Percentiles rank a stretch among this genome's conserved stretches.
phyloP scores from a whole-genome alignment of 2,329 filamentous ascomycete genomes.

The Cladophialophora exuberans region DNA sequence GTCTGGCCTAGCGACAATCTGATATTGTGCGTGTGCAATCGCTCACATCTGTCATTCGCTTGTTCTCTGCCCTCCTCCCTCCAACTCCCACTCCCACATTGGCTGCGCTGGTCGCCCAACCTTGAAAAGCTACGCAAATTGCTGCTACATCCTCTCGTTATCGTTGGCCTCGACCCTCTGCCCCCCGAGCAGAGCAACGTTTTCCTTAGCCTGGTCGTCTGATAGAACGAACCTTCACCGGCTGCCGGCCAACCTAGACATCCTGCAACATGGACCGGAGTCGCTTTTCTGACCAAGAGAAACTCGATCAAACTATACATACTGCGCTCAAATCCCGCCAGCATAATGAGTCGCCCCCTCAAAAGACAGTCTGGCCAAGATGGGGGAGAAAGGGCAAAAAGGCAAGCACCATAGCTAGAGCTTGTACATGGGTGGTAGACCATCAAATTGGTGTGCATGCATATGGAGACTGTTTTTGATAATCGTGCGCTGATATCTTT shows the following conservation, averaged over 20 bases:
- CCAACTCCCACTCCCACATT: slow-evolving; percentile 8
- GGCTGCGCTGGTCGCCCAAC: slow-evolving; percentile 29
- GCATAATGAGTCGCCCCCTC: slow-evolving; percentile 32
- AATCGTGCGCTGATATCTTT: slow-evolving; percentile 1
- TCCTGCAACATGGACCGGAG: slow-evolving; percentile 12
- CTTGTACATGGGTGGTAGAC: slow-evolving; percentile 34
- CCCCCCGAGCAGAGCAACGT: not conserved
- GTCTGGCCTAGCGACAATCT: slow-evolving; percentile 25
- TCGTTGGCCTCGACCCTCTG: slow-evolving; percentile 4
- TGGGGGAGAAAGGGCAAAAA: slow-evolving; percentile 33
- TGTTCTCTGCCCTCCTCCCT: slow-evolving; percentile 7
- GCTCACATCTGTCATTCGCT: slow-evolving; percentile 27
- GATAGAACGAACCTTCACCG: not conserved
- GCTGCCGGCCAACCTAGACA: not conserved
- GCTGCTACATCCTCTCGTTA: not conserved
- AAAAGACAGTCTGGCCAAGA: slow-evolving; percentile 34
- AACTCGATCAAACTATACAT: slow-evolving; percentile 16
- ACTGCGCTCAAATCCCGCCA: slow-evolving; percentile 15
- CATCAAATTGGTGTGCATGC: slow-evolving; percentile 35
- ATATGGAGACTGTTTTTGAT: not conserved
- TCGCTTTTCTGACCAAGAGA: slow-evolving; percentile 25
- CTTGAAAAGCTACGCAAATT: not conserved
- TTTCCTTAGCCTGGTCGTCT: slow-evolving; percentile 6
- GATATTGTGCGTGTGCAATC: slow-evolving; percentile 19
- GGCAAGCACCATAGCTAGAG: slow-evolving; percentile 31